Evolutionary conservation across 345 rosid species (phyloP), one percentile per base, ranked within the genome.

Genomic region (Eucalyptus pauciflora): DNA sequence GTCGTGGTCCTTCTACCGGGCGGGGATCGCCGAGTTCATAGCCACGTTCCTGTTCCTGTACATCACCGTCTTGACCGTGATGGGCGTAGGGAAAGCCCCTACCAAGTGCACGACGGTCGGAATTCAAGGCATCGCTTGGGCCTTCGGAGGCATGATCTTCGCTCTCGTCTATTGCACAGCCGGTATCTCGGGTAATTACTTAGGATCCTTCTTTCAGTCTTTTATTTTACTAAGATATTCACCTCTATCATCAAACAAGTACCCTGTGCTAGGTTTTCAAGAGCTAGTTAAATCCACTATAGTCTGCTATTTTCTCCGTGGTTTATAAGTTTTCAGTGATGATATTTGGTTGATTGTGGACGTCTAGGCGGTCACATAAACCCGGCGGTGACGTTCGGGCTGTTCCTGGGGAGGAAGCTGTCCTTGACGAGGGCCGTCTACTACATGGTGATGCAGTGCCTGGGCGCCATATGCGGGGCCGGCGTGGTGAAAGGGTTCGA

Each of bases 71-170:
- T 87, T 94, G 89, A 94, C 95, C 6, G 95, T 94, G 48, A 94
- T 94, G 95, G 95, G 95, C 12, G 94, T 94, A 45, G 83, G 87
- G 56, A 91, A 85, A 85, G 18, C 87, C 27, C 2, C 15, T 1
- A 43, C 89, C 31, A 93, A 92, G 95, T 94, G 95, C 64, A 4
- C 80, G 4, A 89, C 94, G 4, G 95, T 94, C 8, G 95, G 95
- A 33, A 93, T 94, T 76, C 94, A 94, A 87, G 95, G 95, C 4
- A 94, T 94, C 86, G 95, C 95, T n/a, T 94, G 95, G 95, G 94
- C 95, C 25, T 94, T 94, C 48, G 95, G 95, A 85, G 95, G 95
- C 87, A 94, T 94, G 95, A 94, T 94, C 92, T 94, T 94, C 92
- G 95, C 92, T 54, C 95, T 94, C n/a, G 95, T 94, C 41, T 94